phyloP scores from a whole-genome alignment of 106 monocot genomes.

The Alisma plantagoaquatica region DNA sequence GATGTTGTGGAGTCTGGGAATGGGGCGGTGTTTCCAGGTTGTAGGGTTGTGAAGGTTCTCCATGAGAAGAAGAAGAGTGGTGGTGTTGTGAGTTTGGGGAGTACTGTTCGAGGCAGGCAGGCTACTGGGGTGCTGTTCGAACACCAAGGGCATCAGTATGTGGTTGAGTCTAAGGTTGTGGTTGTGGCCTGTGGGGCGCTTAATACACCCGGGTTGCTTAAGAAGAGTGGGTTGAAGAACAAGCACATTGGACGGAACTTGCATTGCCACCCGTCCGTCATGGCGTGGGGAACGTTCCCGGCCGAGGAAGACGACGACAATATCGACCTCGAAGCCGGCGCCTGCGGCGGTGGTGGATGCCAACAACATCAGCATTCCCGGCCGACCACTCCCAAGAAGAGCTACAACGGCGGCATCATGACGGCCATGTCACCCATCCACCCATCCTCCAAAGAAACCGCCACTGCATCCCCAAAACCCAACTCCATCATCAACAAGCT shows the following conservation, averaged over 20 bases:
- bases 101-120: slow-evolving; percentile 23
- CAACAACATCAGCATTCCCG: neutral
- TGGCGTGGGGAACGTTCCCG: slow-evolving; percentile 73
- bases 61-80: slow-evolving; percentile 2
- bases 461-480: neutral
- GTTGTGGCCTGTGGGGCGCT: slow-evolving; percentile 59
- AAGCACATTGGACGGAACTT: slow-evolving; percentile 50
- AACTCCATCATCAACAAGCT: slow-evolving; percentile 38
- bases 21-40: slow-evolving; percentile 41
- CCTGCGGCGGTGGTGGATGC: slow-evolving; percentile 32
- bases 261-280: slow-evolving; percentile 55
- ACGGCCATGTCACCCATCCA: slow-evolving; percentile 32
- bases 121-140: slow-evolving; percentile 27
- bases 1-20: slow-evolving; percentile 49
- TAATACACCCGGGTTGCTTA: slow-evolving; percentile 38
- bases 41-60: slow-evolving; percentile 28
- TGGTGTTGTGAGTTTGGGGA: slow-evolving; percentile 1
- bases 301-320: slow-evolving; percentile 17
- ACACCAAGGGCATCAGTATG: neutral
- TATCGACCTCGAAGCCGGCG: slow-evolving; percentile 28
- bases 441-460: neutral
- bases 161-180: slow-evolving; percentile 28
- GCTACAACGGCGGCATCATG: slow-evolving; percentile 61
- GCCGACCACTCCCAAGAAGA: slow-evolving; percentile 20
- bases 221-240: slow-evolving; percentile 44